Percentiles rank a stretch among this genome's conserved stretches.
phyloP scores from a whole-genome alignment of 2,329 filamentous ascomycete species.

The Hypoxylon sp. region DNA sequence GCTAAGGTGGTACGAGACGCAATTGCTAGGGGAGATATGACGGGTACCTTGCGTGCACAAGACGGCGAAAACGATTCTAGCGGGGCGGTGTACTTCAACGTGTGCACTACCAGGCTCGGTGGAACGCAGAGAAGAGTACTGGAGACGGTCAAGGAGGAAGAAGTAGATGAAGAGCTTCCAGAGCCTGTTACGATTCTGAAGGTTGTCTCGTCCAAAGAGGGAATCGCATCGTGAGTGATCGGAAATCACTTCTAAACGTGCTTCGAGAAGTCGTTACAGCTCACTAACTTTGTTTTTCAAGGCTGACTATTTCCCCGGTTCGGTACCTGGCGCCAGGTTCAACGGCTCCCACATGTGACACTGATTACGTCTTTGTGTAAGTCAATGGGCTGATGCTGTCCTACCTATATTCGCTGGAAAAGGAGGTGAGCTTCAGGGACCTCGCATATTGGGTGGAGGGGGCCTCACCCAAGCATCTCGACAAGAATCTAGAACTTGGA shows the following conservation, averaged over 20 bases:
- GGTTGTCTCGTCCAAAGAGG: conserved; percentile 2
- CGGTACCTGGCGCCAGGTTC: conserved; percentile 15
- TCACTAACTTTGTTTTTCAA: conserved; percentile 21
- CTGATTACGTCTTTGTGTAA: conserved; percentile 36
- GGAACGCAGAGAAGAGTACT: not conserved
- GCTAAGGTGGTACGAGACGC: conserved; percentile 43
- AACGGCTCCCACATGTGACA: conserved; percentile 10
- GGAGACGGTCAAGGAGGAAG: conserved; percentile 8
- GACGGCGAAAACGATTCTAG: not conserved
- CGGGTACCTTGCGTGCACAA: conserved; percentile 27
- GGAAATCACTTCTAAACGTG: not conserved
- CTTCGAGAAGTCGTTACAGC: not conserved
- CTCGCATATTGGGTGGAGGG: not conserved
- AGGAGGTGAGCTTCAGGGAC: conserved; percentile 7
- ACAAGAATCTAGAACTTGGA: not conserved
- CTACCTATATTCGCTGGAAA: conserved; percentile 8
- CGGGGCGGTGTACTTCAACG: conserved; percentile 25
- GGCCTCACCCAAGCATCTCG: not conserved
- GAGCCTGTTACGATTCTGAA: conserved; percentile 10
- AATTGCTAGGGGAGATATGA: conserved; percentile 30
- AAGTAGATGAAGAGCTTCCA: not conserved
- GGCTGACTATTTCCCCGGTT: conserved; percentile 21
- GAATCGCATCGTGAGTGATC: conserved; percentile 23
- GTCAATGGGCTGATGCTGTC: not conserved
- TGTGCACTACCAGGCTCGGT: not conserved